Percentiles rank a stretch among this genome's conserved stretches.
phyloP scores from a whole-genome alignment of 345 rosid genomes.

The Citrus trifoliata region DNA sequence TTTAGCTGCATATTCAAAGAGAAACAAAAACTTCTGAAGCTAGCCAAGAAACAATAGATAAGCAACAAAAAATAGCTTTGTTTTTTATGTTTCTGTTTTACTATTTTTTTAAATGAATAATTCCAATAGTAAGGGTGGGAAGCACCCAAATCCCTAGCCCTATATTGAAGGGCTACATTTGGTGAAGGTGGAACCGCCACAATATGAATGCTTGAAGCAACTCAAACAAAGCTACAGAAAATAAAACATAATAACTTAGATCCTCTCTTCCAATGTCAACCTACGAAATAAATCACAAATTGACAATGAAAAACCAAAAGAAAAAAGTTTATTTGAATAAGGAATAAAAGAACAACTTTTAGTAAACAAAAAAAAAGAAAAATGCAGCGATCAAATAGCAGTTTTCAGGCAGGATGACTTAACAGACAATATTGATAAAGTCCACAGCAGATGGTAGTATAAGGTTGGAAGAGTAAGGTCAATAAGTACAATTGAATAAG shows the following conservation, averaged over 20 bases:
- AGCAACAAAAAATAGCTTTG: neutral
- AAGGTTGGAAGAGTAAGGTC: neutral
- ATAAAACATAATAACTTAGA: neutral
- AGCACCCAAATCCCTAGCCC: neutral
- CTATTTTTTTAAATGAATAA: neutral
- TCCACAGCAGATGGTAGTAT: neutral
- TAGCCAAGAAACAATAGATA: neutral
- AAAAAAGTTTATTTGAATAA: neutral
- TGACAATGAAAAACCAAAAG: neutral
- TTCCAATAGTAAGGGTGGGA: neutral
- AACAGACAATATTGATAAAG: neutral
- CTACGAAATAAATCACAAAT: neutral
- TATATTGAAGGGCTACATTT: neutral
- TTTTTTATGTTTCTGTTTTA: too few species aligned
- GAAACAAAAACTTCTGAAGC: conserved; percentile 9
- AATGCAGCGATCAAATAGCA: neutral
- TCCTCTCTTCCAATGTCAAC: neutral
- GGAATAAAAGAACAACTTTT: neutral
- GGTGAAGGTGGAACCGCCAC: neutral
- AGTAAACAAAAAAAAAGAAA: neutral
- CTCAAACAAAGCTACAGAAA: neutral
- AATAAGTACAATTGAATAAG: neutral
- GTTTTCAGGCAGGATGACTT: neutral
- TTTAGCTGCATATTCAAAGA: conserved; percentile 1
- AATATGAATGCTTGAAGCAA: neutral